A percentile compares a stretch with the other conserved stretches of the same genome.
Conservation (phyloP, 1,139 yeast genomes). For the Yarrowia galli region DNA sequence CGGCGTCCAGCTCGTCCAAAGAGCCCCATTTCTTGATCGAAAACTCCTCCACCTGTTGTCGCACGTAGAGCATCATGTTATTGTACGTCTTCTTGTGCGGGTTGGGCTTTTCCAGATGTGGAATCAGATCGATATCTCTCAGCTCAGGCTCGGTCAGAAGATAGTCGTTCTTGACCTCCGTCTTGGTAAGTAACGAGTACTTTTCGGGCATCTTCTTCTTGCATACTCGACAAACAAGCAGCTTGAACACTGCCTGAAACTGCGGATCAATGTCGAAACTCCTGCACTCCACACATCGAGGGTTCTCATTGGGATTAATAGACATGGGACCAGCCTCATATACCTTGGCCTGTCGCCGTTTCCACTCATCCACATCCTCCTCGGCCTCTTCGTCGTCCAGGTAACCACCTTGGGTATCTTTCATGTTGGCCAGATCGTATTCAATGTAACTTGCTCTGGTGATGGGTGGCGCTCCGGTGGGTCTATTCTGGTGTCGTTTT, state of each 20-base stretch:
- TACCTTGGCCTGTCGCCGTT: constrained; percentile 74
- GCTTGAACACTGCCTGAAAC: constrained; percentile 67
- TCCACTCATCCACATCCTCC: constrained; percentile 57
- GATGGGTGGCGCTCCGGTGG: constrained; percentile 39
- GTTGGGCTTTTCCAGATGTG: constrained; percentile 86
- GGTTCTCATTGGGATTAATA: constrained; percentile 65
- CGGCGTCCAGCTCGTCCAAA: constrained; percentile 84
- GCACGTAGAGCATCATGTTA: constrained; percentile 87
- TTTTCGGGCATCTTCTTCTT: constrained; percentile 79
- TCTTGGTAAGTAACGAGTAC: constrained; percentile 87
- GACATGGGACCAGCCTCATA: constrained; percentile 45
- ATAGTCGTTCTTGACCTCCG: constrained; percentile 94
- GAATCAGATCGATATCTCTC: constrained; percentile 69
- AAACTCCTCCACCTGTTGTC: constrained; percentile 90
- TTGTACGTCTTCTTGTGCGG: constrained; percentile 91
- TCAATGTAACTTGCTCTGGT: constrained; percentile 70
- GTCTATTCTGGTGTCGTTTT: constrained; percentile 16
- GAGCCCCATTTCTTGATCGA: constrained; percentile 97
- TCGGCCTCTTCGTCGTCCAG: constrained; percentile 57
- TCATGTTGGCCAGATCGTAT: constrained; percentile 85
- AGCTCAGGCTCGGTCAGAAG: constrained; percentile 91
- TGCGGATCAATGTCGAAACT: constrained; percentile 78
- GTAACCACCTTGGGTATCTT: constrained; percentile 88
- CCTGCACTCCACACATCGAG: constrained; percentile 82
- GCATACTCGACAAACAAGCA: constrained; percentile 83